Evolutionary conservation across 2,329 filamentous ascomycete species (phyloP).

Genomic region (Colletotrichum truncatum): DNA sequence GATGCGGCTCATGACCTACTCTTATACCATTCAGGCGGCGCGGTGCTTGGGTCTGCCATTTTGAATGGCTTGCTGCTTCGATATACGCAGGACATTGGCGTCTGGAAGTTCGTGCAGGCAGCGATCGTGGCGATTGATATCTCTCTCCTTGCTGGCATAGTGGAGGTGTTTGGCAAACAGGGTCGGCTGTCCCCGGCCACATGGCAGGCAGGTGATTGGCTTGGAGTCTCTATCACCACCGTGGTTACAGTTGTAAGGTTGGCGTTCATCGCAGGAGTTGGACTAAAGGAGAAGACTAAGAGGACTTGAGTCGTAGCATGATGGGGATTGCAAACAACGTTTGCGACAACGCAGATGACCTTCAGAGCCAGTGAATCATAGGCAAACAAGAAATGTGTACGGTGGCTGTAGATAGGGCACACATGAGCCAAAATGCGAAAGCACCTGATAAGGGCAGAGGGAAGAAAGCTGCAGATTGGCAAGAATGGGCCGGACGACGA

Average conservation of each 20-base stretch:
- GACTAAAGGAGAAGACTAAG: neutral
- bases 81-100: slow-evolving; percentile 28
- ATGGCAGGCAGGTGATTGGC: slow-evolving; percentile 17
- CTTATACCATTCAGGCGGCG: slow-evolving; percentile 34
- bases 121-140: slow-evolving; percentile 34
- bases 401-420: no score
- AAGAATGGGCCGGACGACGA: no score
- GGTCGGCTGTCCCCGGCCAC: slow-evolving; percentile 19
- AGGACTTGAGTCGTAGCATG: neutral
- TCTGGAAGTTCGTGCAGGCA: slow-evolving; percentile 34
- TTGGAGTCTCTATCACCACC: neutral
- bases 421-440: no score
- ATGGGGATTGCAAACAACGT: no score
- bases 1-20: slow-evolving; percentile 31
- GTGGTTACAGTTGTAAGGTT: neutral
- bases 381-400: no score
- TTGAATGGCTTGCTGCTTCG: slow-evolving; percentile 33
- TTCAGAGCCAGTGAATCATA: no score
- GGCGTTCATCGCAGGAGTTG: neutral
- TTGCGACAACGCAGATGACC: no score
- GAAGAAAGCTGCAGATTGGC: no score
- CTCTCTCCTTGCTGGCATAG: slow-evolving; percentile 31
- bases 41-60: slow-evolving; percentile 30
- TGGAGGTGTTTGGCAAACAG: slow-evolving; percentile 21
- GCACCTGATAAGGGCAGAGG: no score